Evolutionary conservation across 345 rosid genomes (phyloP).

Genomic region (Lepidium didymum): DNA sequence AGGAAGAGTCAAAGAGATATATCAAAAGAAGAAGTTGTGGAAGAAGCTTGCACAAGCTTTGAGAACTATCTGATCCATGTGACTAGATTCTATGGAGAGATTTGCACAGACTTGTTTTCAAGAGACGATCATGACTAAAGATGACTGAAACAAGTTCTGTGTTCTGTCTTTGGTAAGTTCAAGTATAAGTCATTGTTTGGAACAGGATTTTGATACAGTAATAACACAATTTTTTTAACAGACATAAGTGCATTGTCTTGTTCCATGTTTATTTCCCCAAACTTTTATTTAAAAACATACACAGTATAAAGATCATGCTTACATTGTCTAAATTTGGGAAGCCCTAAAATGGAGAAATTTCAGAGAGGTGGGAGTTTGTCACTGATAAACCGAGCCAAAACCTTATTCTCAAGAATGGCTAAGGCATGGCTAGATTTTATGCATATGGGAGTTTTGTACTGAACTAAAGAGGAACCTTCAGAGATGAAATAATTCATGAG

Average conservation of each 20-base stretch:
- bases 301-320: neutral
- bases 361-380: neutral
- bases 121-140: neutral
- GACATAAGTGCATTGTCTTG: neutral
- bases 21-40: conserved; percentile 30
- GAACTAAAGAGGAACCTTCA: neutral
- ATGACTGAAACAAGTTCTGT: neutral
- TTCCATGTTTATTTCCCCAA: neutral
- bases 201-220: too few relatives aligned
- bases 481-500: neutral
- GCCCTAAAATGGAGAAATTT: neutral
- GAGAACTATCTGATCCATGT: conserved; percentile 76
- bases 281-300: neutral
- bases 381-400: neutral
- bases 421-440: neutral
- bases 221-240: too few relatives aligned
- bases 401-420: neutral
- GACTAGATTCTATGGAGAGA: conserved; percentile 69
- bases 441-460: neutral
- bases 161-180: neutral
- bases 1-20: conserved; percentile 3
- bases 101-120: conserved; percentile 43
- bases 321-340: neutral
- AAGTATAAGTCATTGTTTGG: too few relatives aligned
- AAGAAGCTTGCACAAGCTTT: conserved; percentile 75